phyloP scores from a whole-genome alignment of 2,329 filamentous ascomycete genomes.

The Plectosphaerella plurivora region DNA sequence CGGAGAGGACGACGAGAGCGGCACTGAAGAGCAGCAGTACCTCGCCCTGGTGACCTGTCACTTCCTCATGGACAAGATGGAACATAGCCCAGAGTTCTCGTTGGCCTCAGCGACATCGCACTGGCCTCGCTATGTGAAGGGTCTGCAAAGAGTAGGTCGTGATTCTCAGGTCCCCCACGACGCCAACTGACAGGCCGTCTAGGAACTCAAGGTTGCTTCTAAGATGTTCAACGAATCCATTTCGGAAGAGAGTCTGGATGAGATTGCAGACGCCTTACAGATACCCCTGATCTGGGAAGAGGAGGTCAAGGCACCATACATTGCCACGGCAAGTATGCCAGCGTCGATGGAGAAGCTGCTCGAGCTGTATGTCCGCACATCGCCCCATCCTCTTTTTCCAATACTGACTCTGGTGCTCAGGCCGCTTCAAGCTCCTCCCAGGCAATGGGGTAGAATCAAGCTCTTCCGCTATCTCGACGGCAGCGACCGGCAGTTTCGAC shows the following conservation, averaged over 20 bases:
- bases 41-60: too few relatives aligned
- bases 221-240: slow-evolving; percentile 18
- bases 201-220: slow-evolving; percentile 22
- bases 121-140: not conserved
- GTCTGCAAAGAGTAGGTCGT: too few relatives aligned
- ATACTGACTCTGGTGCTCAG: not conserved
- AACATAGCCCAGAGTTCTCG: too few relatives aligned
- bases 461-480: slow-evolving; percentile 18
- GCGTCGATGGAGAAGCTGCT: slow-evolving; percentile 23
- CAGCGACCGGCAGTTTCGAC: slow-evolving; percentile 18
- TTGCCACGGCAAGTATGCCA: too few relatives aligned
- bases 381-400: too few relatives aligned
- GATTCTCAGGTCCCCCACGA: too few relatives aligned
- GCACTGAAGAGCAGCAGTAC: too few relatives aligned
- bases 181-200: not conserved
- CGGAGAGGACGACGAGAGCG: too few relatives aligned
- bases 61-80: too few relatives aligned
- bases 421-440: slow-evolving; percentile 5
- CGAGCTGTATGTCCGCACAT: slow-evolving; percentile 6
- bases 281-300: slow-evolving; percentile 24
- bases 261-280: slow-evolving; percentile 20
- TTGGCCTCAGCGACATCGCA: not conserved
- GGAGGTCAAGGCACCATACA: slow-evolving; percentile 13
- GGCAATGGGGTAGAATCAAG: slow-evolving; percentile 9
- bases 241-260: slow-evolving; percentile 10